Evolutionary conservation across 768 basidiomycete species (phyloP).

Genomic region (Daedaleopsis sinensis): DNA sequence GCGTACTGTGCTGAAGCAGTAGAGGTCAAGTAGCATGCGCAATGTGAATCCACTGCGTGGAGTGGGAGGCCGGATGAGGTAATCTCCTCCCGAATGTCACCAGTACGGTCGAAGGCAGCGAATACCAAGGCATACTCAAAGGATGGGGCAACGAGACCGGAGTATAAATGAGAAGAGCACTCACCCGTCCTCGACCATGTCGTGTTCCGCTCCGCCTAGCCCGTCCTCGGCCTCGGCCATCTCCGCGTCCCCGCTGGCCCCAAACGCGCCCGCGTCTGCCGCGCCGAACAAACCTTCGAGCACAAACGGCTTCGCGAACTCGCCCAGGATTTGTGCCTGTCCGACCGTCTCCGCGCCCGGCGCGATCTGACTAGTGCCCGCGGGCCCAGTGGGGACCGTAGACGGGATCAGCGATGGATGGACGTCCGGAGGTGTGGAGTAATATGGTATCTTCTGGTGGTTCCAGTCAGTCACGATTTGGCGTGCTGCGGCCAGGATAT

Average conservation of each 20-base stretch:
- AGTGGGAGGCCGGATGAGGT: too few relatives aligned
- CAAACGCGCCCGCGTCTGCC: slow-evolving; percentile 83
- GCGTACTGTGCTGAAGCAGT: too few relatives aligned
- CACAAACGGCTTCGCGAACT: slow-evolving; percentile 79
- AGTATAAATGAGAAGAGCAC: slow-evolving; percentile 6
- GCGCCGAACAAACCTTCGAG: slow-evolving; percentile 79
- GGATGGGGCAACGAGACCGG: too few relatives aligned
- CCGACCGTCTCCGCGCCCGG: slow-evolving; percentile 82
- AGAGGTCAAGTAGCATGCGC: too few relatives aligned
- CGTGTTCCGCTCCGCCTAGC: slow-evolving; percentile 28
- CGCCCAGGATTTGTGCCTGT: slow-evolving; percentile 74
- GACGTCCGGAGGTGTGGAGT: slow-evolving; percentile 72
- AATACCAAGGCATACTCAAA: neutral
- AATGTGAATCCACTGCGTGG: too few relatives aligned
- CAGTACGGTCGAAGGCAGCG: neutral
- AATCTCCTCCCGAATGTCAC: too few relatives aligned
- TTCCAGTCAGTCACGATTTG: slow-evolving; percentile 93
- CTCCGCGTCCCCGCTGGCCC: slow-evolving; percentile 32
- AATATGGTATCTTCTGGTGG: slow-evolving; percentile 92
- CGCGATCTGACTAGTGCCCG: slow-evolving; percentile 48
- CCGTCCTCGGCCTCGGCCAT: slow-evolving; percentile 36
- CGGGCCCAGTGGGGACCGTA: slow-evolving; percentile 38
- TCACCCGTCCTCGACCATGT: slow-evolving; percentile 46
- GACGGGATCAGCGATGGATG: slow-evolving; percentile 79
- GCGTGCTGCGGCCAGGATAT: slow-evolving; percentile 80